phyloP scores from a whole-genome alignment of 1,139 yeast species.

The Yamadazyma dendronema region DNA sequence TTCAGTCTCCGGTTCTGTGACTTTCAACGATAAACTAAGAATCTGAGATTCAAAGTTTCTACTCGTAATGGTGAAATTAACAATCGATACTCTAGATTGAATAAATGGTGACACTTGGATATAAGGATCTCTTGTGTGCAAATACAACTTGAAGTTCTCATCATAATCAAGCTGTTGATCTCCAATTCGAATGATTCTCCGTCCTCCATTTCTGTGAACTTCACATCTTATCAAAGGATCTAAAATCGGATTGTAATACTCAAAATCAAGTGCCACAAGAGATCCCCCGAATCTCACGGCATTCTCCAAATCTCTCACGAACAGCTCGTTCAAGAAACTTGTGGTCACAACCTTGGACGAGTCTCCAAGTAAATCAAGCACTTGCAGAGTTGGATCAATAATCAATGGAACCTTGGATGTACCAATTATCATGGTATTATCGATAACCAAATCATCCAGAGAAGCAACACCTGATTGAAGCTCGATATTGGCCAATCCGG shows the following conservation, averaged over 20 bases:
- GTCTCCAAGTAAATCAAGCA: constrained; percentile 37
- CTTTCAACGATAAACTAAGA: constrained; percentile 53
- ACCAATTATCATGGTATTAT: constrained; percentile 59
- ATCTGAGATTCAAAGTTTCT: constrained; percentile 65
- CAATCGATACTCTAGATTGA: constrained; percentile 55
- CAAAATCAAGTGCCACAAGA: constrained; percentile 74
- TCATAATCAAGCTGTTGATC: constrained; percentile 66
- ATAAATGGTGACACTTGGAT: constrained; percentile 53
- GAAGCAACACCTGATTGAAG: constrained; percentile 23
- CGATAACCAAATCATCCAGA: constrained; percentile 59
- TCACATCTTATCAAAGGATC: constrained; percentile 63
- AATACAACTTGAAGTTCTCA: constrained; percentile 56
- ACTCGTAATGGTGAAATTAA: constrained; percentile 72
- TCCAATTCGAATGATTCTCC: constrained; percentile 62
- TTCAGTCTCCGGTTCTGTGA: constrained; percentile 69
- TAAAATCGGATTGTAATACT: constrained; percentile 72
- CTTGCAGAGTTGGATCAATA: constrained; percentile 68
- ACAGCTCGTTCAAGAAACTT: constrained; percentile 72
- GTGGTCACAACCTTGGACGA: constrained; percentile 46
- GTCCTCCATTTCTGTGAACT: constrained; percentile 65
- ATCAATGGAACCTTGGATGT: constrained; percentile 49
- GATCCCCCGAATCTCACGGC: constrained; percentile 82
- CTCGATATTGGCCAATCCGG: not conserved
- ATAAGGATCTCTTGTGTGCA: constrained; percentile 62
- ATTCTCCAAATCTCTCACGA: constrained; percentile 70